Evolutionary conservation across 108 stramenopile genomes (phyloP).

Genomic region (Conticribra weissflogii): DNA sequence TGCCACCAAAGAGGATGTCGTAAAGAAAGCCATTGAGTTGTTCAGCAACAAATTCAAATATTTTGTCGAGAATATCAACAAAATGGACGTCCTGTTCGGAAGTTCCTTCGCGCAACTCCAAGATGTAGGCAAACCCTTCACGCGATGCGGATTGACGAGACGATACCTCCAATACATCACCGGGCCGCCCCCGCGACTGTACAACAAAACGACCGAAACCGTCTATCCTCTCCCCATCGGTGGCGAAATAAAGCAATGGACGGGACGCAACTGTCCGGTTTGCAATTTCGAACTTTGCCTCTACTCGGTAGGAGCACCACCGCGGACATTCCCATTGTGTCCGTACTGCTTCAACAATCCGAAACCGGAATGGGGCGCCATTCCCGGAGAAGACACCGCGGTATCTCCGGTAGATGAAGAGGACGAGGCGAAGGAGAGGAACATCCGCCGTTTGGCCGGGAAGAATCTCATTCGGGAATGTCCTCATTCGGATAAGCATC

Average conservation of each 20-base stretch:
- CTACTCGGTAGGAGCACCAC: constrained; percentile 81
- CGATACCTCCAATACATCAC: constrained; percentile 54
- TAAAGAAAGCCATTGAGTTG: constrained; percentile 64
- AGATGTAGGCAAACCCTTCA: constrained; percentile 91
- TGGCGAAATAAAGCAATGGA: constrained; percentile 86
- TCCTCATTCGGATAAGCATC: constrained; percentile 84
- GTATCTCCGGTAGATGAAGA: constrained; percentile 51
- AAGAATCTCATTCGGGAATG: constrained; percentile 76
- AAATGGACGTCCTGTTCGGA: constrained; percentile 91
- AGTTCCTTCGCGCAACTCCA: constrained; percentile 86
- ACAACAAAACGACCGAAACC: constrained; percentile 86
- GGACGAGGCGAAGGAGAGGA: constrained; percentile 72
- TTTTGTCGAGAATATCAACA: constrained; percentile 61
- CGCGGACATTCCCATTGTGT: constrained; percentile 86
- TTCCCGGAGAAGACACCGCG: constrained; percentile 37
- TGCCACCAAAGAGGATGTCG: constrained; percentile 62
- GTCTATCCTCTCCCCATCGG: constrained; percentile 84
- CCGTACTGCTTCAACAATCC: constrained; percentile 87
- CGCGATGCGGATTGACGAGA: constrained; percentile 75
- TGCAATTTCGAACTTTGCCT: constrained; percentile 88
- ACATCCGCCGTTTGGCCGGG: constrained; percentile 67
- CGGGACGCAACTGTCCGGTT: constrained; percentile 66
- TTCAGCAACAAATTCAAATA: constrained; percentile 76
- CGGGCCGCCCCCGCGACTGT: constrained; percentile 56
- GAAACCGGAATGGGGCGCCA: constrained; percentile 69